A percentile compares a stretch with the other conserved stretches of the same genome.
Evolutionary conservation across 331 rosid genomes (phyloP).

Genomic region (Acacia pycnantha): DNA sequence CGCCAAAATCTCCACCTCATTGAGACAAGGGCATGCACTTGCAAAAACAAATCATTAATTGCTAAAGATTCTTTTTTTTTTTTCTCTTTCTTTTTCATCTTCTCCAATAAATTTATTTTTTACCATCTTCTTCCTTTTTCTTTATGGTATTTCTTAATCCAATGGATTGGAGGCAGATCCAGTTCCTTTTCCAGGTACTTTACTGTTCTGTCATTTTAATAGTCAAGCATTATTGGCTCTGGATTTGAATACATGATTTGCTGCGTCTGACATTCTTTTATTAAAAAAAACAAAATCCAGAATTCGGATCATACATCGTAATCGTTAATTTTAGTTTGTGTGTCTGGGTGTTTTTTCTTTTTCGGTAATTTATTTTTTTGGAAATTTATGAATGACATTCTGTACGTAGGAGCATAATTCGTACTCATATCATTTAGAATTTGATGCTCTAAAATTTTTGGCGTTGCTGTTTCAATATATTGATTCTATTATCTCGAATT

Average conservation of each 20-base stretch:
- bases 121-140: neutral
- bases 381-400: neutral
- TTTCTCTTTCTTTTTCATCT: neutral
- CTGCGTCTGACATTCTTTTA: neutral
- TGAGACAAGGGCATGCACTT: constrained; percentile 22
- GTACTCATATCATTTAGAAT: neutral
- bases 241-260: constrained; percentile 15
- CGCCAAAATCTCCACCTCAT: constrained; percentile 39
- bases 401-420: neutral
- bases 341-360: neutral
- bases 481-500: neutral
- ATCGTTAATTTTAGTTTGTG: neutral
- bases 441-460: neutral
- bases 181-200: constrained; percentile 37
- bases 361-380: neutral
- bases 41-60: neutral
- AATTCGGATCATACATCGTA: neutral
- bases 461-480: neutral
- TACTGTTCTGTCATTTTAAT: neutral
- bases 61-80: neutral
- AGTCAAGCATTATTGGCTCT: neutral
- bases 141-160: constrained; percentile 19
- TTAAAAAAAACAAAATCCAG: neutral
- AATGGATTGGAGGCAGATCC: constrained; percentile 25
- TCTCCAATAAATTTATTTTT: neutral